Evolutionary conservation across 2,329 filamentous ascomycete genomes (phyloP).

Genomic region (Geosmithia morbida): DNA sequence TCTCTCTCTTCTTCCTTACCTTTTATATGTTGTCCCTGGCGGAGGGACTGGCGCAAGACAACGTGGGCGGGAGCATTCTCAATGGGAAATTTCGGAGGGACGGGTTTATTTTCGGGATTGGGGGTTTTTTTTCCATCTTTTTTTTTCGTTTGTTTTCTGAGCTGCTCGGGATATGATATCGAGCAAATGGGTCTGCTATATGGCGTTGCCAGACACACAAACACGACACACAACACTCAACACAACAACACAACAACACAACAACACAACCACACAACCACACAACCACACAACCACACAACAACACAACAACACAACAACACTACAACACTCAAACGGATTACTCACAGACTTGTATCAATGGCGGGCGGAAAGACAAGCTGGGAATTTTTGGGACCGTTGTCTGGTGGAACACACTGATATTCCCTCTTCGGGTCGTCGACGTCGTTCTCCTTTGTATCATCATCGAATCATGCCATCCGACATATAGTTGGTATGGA

Average conservation of each 20-base stretch:
- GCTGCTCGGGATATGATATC: neutral
- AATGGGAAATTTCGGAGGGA: neutral
- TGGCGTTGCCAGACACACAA: too few relatives aligned
- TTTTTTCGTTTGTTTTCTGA: neutral
- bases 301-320: neutral
- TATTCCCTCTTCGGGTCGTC: conserved; percentile 14
- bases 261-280: neutral
- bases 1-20: neutral
- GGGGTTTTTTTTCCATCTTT: too few relatives aligned
- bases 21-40: neutral
- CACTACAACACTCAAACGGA: neutral
- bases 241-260: too few relatives aligned
- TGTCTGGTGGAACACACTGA: too few relatives aligned
- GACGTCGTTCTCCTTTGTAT: conserved; percentile 29
- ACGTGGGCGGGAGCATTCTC: neutral
- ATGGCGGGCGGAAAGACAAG: conserved; percentile 6
- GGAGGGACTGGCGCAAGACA: neutral
- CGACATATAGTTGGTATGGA: conserved; percentile 2
- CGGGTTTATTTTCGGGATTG: neutral
- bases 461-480: conserved; percentile 13
- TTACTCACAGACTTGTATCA: conserved; percentile 9
- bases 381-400: neutral
- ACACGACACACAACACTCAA: neutral
- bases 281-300: too few relatives aligned
- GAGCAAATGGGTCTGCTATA: neutral